Base-by-base conservation (phyloP, 257 asterid genomes). In the Scutellaria baicalensis region DNA sequence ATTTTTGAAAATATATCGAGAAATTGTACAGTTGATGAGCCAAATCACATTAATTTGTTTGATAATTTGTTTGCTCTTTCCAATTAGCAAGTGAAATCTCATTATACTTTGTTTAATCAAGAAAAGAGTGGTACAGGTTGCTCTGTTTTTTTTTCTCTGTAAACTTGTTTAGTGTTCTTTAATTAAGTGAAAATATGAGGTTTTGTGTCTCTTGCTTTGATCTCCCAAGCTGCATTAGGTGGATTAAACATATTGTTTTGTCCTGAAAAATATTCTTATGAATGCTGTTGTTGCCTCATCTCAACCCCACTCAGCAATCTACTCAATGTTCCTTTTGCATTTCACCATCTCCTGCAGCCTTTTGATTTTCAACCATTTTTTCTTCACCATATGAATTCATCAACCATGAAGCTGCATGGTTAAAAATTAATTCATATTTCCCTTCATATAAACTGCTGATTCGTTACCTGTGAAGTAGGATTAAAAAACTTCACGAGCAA, bases 171-270 rank as follows among this genome's bases (percentile, higher is more conserved):
- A 14, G 33, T 27, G 33, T 17, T 49, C n/a, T 20, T 44, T 51
- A 27, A 33, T 51, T 70, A 9, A 21, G 57, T 60, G 63, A 5
- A 61, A 6, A 14, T 9, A 13, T 6, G 20, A 1, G 14, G 20
- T 33, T 45, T 17, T 59, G 12, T 58, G 21, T 51, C 9, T 31
- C 9, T 27, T 18, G 17, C 23, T 11, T 23, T 43, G 33, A 11
- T 66, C 51, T 59, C 51, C 48, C 50, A 21, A 18, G 58, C 35
- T 72, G 44, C 54, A 59, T 70, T 49, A 45, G 71, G 48, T 72
- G 48, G 14, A 17, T 47, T 52, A 17, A 20, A 23, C 27, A 6
- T 55, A 17, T 49, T 10, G 44, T 44, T 68, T 56, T 45, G 57
- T 52, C 36, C 27, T 44, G 48, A 4, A 60, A 67, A 38, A 45